phyloP scores from a whole-genome alignment of 2,329 filamentous ascomycete species.

The Penicillium sp. region DNA sequence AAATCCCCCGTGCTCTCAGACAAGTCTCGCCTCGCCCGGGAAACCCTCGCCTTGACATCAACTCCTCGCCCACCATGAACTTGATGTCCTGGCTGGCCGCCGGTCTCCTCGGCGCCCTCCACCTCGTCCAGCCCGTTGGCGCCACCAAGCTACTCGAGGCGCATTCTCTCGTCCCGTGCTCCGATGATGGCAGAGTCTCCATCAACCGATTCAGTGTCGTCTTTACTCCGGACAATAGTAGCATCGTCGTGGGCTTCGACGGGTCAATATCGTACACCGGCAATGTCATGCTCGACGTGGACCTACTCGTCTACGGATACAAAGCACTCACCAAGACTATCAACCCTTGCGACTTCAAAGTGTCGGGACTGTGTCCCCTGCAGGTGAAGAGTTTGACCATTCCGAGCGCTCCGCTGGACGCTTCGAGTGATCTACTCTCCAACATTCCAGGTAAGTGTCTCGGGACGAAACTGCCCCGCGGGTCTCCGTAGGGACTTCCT shows the following conservation, averaged over 20 bases:
- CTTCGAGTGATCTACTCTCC: too few species aligned
- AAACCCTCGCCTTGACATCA: too few species aligned
- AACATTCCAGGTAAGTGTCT: too few species aligned
- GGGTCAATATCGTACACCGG: conserved; percentile 82
- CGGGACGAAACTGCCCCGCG: too few species aligned
- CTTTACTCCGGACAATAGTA: conserved; percentile 47
- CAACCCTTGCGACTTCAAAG: conserved; percentile 68
- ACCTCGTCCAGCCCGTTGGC: conserved; percentile 9
- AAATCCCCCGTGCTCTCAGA: too few species aligned
- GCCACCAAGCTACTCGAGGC: conserved; percentile 18
- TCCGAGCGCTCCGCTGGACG: conserved; percentile 52
- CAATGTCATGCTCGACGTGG: conserved; percentile 72
- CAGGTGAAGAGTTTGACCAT: conserved; percentile 75
- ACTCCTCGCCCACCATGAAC: conserved; percentile 12
- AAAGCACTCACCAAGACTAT: conserved; percentile 63
- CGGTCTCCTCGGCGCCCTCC: conserved; percentile 11
- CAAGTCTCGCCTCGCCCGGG: too few species aligned
- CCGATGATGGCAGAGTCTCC: too few species aligned
- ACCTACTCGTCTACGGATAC: conserved; percentile 80
- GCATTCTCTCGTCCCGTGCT: too few species aligned
- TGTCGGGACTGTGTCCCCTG: conserved; percentile 85
- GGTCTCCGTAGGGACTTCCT: too few species aligned
- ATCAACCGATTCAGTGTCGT: conserved; percentile 34
- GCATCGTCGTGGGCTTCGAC: conserved; percentile 57
- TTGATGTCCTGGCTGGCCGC: conserved; percentile 14